Conservation (phyloP, 2,329 filamentous ascomycete species). For the Fusarium sp. region DNA sequence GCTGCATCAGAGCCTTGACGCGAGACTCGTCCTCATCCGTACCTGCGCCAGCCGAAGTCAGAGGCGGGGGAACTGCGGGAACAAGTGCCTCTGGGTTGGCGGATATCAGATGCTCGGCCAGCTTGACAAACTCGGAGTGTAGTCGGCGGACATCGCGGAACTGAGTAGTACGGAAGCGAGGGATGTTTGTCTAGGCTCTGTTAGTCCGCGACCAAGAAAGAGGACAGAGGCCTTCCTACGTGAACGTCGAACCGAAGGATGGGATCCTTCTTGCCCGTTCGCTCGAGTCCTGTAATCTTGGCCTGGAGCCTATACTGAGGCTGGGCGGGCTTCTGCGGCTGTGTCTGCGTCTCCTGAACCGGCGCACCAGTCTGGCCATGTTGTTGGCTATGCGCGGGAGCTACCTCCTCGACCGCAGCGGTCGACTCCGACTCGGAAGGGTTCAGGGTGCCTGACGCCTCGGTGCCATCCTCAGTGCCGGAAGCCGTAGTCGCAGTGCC, state of each 20-base stretch:
- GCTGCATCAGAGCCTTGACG: slow-evolving; percentile 89
- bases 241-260: slow-evolving; percentile 96
- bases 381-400: slow-evolving; percentile 40
- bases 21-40: slow-evolving; percentile 95
- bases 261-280: slow-evolving; percentile 94
- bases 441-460: slow-evolving; percentile 45
- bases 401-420: slow-evolving; percentile 22
- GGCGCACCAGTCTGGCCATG: slow-evolving; percentile 40
- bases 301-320: slow-evolving; percentile 88
- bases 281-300: slow-evolving; percentile 93
- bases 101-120: slow-evolving; percentile 95
- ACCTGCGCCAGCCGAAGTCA: slow-evolving; percentile 92
- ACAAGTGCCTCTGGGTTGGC: slow-evolving; percentile 97
- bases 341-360: slow-evolving; percentile 61
- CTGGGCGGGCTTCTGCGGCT: slow-evolving; percentile 67
- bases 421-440: slow-evolving; percentile 32
- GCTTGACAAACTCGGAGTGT: slow-evolving; percentile 94
- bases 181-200: slow-evolving; percentile 86
- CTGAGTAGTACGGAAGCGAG: slow-evolving; percentile 96
- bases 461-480: slow-evolving; percentile 54
- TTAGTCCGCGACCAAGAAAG: slow-evolving; percentile 31
- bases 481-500: slow-evolving; percentile 59
- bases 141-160: slow-evolving; percentile 96
- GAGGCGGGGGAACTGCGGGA: slow-evolving; percentile 91
- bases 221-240: slow-evolving; percentile 61